phyloP scores from a whole-genome alignment of 805 yeast species.

The Pichia membranifaciens region DNA sequence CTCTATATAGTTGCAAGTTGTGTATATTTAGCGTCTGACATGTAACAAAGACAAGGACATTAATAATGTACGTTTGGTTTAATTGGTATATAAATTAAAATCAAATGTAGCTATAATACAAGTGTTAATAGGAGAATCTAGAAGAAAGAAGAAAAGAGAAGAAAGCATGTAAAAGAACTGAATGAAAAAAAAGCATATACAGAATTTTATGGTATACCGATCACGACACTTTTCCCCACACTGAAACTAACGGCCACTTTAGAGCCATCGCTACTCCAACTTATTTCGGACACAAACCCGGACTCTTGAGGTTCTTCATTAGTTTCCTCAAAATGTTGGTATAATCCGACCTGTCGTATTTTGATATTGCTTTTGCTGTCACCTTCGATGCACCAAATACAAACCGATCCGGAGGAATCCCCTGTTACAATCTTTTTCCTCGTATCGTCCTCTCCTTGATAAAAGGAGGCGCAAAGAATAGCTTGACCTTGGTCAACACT shows the following conservation, averaged over 20 bases:
- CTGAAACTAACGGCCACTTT: conserved; percentile 26
- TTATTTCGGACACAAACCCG: conserved; percentile 19
- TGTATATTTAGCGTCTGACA: too few species aligned
- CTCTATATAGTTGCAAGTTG: too few species aligned
- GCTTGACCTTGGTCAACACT: conserved; percentile 44
- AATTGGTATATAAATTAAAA: too few species aligned
- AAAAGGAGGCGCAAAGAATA: conserved; percentile 47
- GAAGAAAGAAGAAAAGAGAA: not conserved
- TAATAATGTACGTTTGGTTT: too few species aligned
- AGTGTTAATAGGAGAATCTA: not conserved
- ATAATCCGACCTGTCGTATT: conserved; percentile 18
- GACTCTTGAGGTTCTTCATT: conserved; percentile 8
- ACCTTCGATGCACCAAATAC: conserved; percentile 42
- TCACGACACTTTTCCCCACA: conserved; percentile 23
- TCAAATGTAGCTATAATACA: too few species aligned
- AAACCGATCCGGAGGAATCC: conserved; percentile 55
- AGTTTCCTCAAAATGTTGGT: conserved; percentile 18
- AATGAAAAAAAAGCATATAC: too few species aligned
- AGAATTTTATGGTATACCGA: conserved; percentile 13
- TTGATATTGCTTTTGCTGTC: conserved; percentile 1
- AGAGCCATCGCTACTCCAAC: conserved; percentile 23
- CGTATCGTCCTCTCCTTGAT: conserved; percentile 36
- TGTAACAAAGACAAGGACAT: not conserved
- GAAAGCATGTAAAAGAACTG: not conserved
- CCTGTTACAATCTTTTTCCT: conserved; percentile 52